Conservation (phyloP, 768 basidiomycete genomes). For the Rhodotorula paludigena region DNA sequence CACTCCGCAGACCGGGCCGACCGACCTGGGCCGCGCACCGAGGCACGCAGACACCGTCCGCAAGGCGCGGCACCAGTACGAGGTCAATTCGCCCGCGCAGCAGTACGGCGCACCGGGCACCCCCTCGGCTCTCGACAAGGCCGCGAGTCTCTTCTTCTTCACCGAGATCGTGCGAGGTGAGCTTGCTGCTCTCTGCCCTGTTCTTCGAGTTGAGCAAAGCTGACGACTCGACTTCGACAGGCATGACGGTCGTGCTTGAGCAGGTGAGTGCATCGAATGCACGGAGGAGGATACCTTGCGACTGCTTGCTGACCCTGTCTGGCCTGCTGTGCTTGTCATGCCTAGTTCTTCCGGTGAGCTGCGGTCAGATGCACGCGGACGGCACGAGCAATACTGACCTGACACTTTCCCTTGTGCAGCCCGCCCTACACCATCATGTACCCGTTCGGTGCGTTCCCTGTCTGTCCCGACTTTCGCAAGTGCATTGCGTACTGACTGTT, state of each 20-base stretch:
- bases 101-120: too few species aligned
- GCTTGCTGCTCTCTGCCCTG: constrained; percentile 43
- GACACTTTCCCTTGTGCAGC: constrained; percentile 67
- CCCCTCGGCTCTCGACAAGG: constrained; percentile 92
- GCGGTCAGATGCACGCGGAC: accelerated
- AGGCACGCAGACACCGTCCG: constrained; percentile 10
- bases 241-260: constrained; percentile 90
- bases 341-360: constrained; percentile 37
- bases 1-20: constrained; percentile 25
- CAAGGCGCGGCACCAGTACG: constrained; percentile 18
- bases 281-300: too few species aligned
- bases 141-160: constrained; percentile 94
- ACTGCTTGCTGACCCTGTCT: not conserved
- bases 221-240: constrained; percentile 50
- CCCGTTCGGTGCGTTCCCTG: constrained; percentile 34
- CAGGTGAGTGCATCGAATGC: constrained; percentile 44
- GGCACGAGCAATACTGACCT: not conserved
- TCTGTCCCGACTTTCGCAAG: too few species aligned
- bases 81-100: constrained; percentile 43
- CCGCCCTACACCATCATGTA: constrained; percentile 73
- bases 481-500: too few species aligned
- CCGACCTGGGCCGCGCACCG: constrained; percentile 13
- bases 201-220: too few species aligned
- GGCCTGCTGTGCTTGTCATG: too few species aligned
- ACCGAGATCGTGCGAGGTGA: constrained; percentile 93